Base-by-base conservation (phyloP, 345 rosid genomes). In the Brassica rapa region DNA sequence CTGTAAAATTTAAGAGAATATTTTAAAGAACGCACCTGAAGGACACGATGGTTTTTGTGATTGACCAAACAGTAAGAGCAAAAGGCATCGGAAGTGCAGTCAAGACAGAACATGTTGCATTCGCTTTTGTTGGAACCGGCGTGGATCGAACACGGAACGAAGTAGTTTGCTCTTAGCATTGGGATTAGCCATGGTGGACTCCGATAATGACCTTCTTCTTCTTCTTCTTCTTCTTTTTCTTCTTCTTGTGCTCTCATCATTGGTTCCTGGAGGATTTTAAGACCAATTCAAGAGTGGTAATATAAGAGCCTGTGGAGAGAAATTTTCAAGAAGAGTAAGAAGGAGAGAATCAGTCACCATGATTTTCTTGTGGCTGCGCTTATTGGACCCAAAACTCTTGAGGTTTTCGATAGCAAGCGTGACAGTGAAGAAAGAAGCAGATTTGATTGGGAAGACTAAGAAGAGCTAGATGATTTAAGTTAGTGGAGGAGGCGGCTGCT, bases 61-160 rank as follows among this genome's bases (percentile, higher is more conserved):
- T 83, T 61, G 55, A 80, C 68, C 46, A 86, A 75, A 74, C 98
- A 93, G 71, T 87, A 91, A 61, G 97, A 87, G 37, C 98, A 93
- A 72, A 93, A 80, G 60, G 97, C 89, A 73, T 67, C 76, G 3
- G 86, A 88, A 80, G 67, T 56, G 65, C 98, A 93, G 9, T 93
- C 92, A 74, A 93, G 87, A 75, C 98, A 93, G 83, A 88, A 93
- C 89, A 89, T 77, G 74, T 93, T 93, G 82, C 94, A 91, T 83
- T 93, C 98, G 29, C 92, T 89, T 73, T 91, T 93, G 80, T 86
- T 87, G 37, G 88, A 86, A 74, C 81, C 82, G 0, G 89, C 92
- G 53, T 91, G 98, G 53, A 86, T 64, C 4, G 80, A 30, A 67
- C 98, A 91, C 12, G 94, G 88, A 23, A 82, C 51, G 66, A 93